Conservation (phyloP, 2,329 filamentous ascomycete genomes). For the Emydomyces testavorans region DNA sequence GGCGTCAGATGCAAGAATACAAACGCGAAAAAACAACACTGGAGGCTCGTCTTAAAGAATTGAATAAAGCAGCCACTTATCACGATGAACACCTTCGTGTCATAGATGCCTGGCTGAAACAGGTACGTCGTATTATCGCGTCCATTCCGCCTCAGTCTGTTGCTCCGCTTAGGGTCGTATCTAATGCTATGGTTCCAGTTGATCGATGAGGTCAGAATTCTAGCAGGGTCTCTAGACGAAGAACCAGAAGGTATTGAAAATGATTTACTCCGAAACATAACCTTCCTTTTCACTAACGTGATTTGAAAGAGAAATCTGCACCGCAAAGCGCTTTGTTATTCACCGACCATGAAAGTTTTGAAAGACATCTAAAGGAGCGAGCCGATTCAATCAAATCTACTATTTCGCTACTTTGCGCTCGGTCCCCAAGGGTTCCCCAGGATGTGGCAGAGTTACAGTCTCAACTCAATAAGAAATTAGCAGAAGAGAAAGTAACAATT, state of each 20-base stretch:
- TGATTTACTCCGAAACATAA: neutral
- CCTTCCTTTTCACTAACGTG: neutral
- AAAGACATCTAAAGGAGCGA: slow-evolving; percentile 66
- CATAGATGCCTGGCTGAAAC: slow-evolving; percentile 86
- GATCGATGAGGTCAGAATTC: slow-evolving; percentile 38
- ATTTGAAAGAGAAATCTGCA: slow-evolving; percentile 8
- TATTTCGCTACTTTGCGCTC: slow-evolving; percentile 56
- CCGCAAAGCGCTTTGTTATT: slow-evolving; percentile 47
- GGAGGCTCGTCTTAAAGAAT: slow-evolving; percentile 68
- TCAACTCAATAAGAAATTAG: slow-evolving; percentile 62
- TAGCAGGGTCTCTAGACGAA: slow-evolving; percentile 26
- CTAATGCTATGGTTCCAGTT: slow-evolving; percentile 22
- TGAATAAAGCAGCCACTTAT: slow-evolving; percentile 64
- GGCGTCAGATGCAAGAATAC: slow-evolving; percentile 95
- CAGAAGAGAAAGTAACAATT: slow-evolving; percentile 69
- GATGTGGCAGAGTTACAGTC: slow-evolving; percentile 62
- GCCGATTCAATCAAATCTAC: slow-evolving; percentile 64
- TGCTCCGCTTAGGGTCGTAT: slow-evolving; percentile 1
- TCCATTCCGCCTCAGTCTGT: neutral
- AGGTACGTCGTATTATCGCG: slow-evolving; percentile 62
- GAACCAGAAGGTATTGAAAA: slow-evolving; percentile 14
- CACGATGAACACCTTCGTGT: slow-evolving; percentile 88
- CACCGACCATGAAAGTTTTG: slow-evolving; percentile 51
- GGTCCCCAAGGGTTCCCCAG: slow-evolving; percentile 41
- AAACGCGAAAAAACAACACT: slow-evolving; percentile 77